Percentiles rank a stretch among this genome's conserved stretches.
Conservation (phyloP, 371 early-diverging fungal species). For the Mucor irregularis region DNA sequence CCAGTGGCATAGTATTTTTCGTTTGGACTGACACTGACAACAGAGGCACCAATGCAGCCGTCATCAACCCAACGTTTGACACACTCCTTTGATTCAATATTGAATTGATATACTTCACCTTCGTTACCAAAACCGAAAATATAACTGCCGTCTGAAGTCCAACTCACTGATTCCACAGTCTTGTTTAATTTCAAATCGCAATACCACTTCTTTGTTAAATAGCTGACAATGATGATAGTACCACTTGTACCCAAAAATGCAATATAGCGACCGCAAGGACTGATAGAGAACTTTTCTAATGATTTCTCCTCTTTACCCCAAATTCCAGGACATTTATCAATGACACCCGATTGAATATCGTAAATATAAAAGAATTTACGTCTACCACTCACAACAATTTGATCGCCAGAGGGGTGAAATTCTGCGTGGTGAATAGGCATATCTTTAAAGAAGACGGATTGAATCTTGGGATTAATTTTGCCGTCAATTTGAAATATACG, state of each 20-base stretch:
- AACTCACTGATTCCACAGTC: slow-evolving; percentile 62
- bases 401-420: slow-evolving; percentile 76
- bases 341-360: slow-evolving; percentile 79
- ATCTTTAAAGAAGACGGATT: slow-evolving; percentile 81
- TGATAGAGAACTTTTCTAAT: slow-evolving; percentile 65
- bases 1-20: slow-evolving; percentile 82
- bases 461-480: slow-evolving; percentile 85
- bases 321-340: slow-evolving; percentile 70
- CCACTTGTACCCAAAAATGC: slow-evolving; percentile 81
- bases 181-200: slow-evolving; percentile 86
- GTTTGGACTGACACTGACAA: slow-evolving; percentile 72
- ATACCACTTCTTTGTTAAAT: slow-evolving; percentile 81
- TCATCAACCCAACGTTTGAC: slow-evolving; percentile 80
- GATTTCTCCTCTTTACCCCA: slow-evolving; percentile 71
- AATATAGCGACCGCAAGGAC: slow-evolving; percentile 63
- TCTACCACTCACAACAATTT: slow-evolving; percentile 75
- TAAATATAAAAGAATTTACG: slow-evolving; percentile 80
- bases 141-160: slow-evolving; percentile 66
- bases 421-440: slow-evolving; percentile 73
- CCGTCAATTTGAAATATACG: slow-evolving; percentile 90
- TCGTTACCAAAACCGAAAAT: slow-evolving; percentile 66
- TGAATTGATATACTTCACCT: slow-evolving; percentile 76
- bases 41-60: slow-evolving; percentile 74
- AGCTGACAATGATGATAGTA: slow-evolving; percentile 76
- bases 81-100: slow-evolving; percentile 63